Evolutionary conservation across 2,329 filamentous ascomycete genomes (phyloP), one percentile per base, ranked within the genome.

Genomic region (Alternaria rosae): DNA sequence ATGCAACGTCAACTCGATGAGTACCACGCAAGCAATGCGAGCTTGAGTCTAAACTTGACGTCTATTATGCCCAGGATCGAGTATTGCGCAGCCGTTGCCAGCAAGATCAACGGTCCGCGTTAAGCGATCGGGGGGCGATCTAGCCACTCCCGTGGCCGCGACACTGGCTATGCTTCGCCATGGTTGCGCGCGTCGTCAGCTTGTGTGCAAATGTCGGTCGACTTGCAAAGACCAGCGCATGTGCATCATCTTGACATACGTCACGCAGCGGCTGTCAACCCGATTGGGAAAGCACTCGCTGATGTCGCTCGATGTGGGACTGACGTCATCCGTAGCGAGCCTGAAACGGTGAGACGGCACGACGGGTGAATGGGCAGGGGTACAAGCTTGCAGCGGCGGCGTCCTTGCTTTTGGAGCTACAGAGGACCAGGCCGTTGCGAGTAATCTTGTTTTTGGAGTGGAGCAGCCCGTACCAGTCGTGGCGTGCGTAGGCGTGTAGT

Each of bases 371-470:
- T 20, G 35, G 58, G 26, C 44, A 57, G 56, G 56, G 67, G 57
- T 64, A 61, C 28, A 35, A 42, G 54, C 60, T 57, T 57, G 64
- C 54, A 61, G 54, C 64, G 25, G 55, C 59, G 45, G 35, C 25
- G 38, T 17, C 65, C 63, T 53, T 57, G 54, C 44, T 43, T 42
- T 32, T 55, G 51, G 15, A 30, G 32, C 57, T 30, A 50, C 26
- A 38, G 57, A 45, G 25, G 43, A 17, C 43, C 59, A 69, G 66
- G 57, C 70, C 59, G 62, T 66, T 52, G 62, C 59, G 30, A 47
- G 42, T 68, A 79, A 78, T 79, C 77, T 76, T 79, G 76, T 76
- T 79, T 79, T 76, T 70, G 62, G 59, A 41, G 53, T 57, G 53
- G 53, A 60, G 58, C 58, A 43, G 53, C 45, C 25, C 65, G 68